Percentiles rank a stretch among this genome's conserved stretches.
phyloP scores from a whole-genome alignment of 1,284 basidiomycete genomes.

The Peniophora sp. region DNA sequence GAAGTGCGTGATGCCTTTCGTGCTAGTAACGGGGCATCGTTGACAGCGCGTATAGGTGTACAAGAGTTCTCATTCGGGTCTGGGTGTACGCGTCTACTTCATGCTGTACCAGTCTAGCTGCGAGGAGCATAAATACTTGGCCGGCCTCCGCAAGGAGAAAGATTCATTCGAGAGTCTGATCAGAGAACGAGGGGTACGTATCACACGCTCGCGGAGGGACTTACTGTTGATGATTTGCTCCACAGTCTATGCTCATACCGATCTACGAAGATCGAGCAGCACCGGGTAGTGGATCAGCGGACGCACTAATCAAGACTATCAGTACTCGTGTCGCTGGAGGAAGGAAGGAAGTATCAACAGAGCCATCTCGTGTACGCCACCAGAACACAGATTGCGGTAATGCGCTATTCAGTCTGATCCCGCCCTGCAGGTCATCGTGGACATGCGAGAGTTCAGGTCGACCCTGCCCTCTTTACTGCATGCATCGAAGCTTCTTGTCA shows the following conservation, averaged over 20 bases:
- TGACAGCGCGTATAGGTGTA: constrained; percentile 53
- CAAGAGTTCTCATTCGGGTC: constrained; percentile 70
- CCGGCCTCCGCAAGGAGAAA: constrained; percentile 85
- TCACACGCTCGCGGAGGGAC: background rate
- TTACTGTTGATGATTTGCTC: constrained; percentile 1
- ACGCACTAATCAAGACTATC: constrained; percentile 77
- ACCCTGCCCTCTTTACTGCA: constrained; percentile 88
- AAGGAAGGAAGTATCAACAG: constrained; percentile 55
- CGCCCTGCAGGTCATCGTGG: constrained; percentile 75
- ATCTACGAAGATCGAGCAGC: constrained; percentile 68
- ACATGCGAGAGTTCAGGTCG: constrained; percentile 95
- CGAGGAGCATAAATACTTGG: constrained; percentile 94
- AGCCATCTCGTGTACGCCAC: constrained; percentile 59
- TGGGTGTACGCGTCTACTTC: constrained; percentile 90
- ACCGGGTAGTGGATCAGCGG: constrained; percentile 29
- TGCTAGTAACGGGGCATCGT: background rate
- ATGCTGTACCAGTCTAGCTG: constrained; percentile 89
- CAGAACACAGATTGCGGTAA: background rate
- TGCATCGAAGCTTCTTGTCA: constrained; percentile 72
- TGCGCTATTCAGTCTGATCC: background rate
- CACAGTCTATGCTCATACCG: constrained; percentile 84
- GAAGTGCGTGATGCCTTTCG: constrained; percentile 49
- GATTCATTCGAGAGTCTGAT: constrained; percentile 93
- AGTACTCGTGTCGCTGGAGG: constrained; percentile 88
- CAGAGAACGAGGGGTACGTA: constrained; percentile 80